These are phyloP conservation scores for Blastomyces silverae DNA, from an alignment of 2,329 filamentous ascomycete species.

Conservation along the genomic window DNA sequence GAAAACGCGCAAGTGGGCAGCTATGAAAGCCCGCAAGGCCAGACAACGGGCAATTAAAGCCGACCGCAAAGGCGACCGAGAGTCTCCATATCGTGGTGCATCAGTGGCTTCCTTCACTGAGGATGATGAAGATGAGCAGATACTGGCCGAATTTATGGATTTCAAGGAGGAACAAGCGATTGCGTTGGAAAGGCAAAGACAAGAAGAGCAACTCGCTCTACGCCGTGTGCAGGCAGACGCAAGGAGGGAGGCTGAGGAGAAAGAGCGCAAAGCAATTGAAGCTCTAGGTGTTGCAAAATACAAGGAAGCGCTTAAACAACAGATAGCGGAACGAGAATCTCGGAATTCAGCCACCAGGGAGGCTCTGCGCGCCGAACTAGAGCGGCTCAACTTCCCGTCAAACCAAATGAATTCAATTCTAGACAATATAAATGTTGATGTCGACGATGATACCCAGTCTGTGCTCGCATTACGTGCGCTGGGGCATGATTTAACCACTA, in stretches of 20 bases:
- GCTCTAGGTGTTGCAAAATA: conserved; percentile 12
- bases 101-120: background rate
- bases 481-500: background rate
- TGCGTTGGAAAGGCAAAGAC: background rate
- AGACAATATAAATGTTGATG: conserved; percentile 4
- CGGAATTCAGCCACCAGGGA: conserved; percentile 7
- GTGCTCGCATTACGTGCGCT: background rate
- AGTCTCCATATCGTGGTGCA: background rate
- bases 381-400: conserved; percentile 3
- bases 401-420: conserved; percentile 14
- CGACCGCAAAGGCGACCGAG: background rate
- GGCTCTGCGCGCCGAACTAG: conserved; percentile 12
- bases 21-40: conserved; percentile 12
- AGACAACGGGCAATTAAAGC: conserved; percentile 12
- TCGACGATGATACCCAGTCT: conserved; percentile 2
- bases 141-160: background rate
- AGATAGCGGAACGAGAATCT: background rate
- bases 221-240: background rate
- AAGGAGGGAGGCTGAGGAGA: conserved; percentile 7
- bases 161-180: conserved; percentile 10
- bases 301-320: conserved; percentile 13
- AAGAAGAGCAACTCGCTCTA: background rate
- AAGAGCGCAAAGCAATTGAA: conserved; percentile 10
- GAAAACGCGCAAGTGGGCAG: conserved; percentile 7
- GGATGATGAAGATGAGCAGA: background rate